Base-by-base conservation (phyloP, 352 stramenopile species). In the Peronosclerospora sorghi region DNA sequence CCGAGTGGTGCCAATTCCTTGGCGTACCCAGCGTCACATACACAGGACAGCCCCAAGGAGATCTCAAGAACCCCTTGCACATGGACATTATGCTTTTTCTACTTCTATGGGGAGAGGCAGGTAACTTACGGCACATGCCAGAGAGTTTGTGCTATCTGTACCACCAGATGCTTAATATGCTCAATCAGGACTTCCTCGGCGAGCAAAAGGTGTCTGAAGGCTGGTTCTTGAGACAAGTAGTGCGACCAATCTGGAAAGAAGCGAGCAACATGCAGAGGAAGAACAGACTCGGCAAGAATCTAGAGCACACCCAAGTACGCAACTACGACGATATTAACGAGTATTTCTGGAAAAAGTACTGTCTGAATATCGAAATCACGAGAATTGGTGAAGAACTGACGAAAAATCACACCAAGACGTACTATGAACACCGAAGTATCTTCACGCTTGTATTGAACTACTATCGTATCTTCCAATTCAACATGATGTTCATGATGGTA, bases 81-180 rank as follows among this genome's bases (percentile, higher is more conserved):
- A 83, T 86, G 85, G 92, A 98, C 54, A 73, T 98, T 35, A 86
- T 98, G 37, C 67, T 98, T 10, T 97, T 88, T 54, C 76, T 98
- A 35, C 86, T 94, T 51, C 82, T 98, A 21, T 98, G 95, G 95
- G 93, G 95, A n/a, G 95, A 98, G 64, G 80, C 74, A 7, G 89
- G 66, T 28, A 98, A 98, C 62, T 56, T 98, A 27, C 65, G 92
- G 5, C 91, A 98, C 61, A 96, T 98, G 87, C 88, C 95, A 1
- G 95, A 98, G 60, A 97, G 88, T 59, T 51, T 97, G 23, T 98
- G 92, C 64, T 98, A 96, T 54, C 51, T 98, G 10, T 97, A 96
- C 62, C 93, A 98, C 61, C 68, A 86, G 39, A 56, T 71, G 49
- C 43, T 83, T 4, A 49, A 6, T 4, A 61, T 74, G 47, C 48